These are phyloP conservation scores for Dothideomycetes sp. DNA, from an alignment of 2,329 filamentous ascomycete genomes.

Conservation along the genomic window DNA sequence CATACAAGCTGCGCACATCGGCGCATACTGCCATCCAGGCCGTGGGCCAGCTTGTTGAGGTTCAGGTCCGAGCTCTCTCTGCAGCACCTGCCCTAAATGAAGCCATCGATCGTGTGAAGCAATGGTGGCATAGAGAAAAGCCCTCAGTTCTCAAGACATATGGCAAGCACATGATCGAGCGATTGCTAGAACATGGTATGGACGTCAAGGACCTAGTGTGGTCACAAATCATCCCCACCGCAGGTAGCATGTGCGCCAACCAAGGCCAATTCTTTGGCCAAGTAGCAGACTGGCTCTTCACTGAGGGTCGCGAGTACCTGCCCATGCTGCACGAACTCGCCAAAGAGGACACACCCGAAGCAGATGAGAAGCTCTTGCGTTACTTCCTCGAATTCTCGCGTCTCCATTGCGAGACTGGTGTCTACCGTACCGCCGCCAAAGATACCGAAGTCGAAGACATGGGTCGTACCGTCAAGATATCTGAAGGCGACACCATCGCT, in stretches of 20 bases:
- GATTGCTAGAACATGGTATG: conserved; percentile 38
- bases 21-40: conserved; percentile 39
- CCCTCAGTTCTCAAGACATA: conserved; percentile 40
- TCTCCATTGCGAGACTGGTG: conserved; percentile 35
- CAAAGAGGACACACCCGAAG: conserved; percentile 34
- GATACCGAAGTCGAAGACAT: conserved; percentile 27
- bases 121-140: conserved; percentile 10
- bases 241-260: conserved; percentile 47
- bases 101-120: conserved; percentile 5
- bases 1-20: conserved; percentile 43
- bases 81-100: conserved; percentile 32
- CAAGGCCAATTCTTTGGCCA: conserved; percentile 51
- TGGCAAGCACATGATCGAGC: conserved; percentile 47
- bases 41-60: conserved; percentile 42
- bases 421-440: conserved; percentile 30
- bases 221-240: conserved; percentile 50
- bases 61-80: conserved; percentile 36
- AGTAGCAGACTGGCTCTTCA: conserved; percentile 48
- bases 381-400: conserved; percentile 41
- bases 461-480: conserved; percentile 25
- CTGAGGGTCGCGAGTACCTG: conserved; percentile 39
- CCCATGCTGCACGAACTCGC: conserved; percentile 41
- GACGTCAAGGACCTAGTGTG: conserved; percentile 44
- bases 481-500: conserved; percentile 32
- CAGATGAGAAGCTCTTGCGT: conserved; percentile 41